These are phyloP conservation scores for Boletus rufocinnamomeus DNA, from an alignment of 768 basidiomycete species.

Conservation along the genomic window DNA sequence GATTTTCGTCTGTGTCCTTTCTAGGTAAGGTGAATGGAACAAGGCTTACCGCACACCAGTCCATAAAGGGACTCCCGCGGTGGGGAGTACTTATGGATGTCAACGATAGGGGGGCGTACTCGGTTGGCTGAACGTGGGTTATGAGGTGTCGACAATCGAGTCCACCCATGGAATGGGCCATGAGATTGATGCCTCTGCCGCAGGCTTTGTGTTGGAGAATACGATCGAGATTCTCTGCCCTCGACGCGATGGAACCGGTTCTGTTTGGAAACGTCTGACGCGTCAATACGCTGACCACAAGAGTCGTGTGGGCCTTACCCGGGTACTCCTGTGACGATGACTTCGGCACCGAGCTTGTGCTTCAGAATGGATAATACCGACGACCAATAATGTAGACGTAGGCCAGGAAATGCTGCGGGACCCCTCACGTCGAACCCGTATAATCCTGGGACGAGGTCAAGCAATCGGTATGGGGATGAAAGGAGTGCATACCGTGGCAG, in stretches of 20 bases:
- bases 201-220: conserved; percentile 64
- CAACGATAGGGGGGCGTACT: conserved; percentile 84
- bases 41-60: conserved; percentile 85
- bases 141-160: conserved; percentile 94
- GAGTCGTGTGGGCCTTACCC: conserved; percentile 52
- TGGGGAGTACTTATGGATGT: conserved; percentile 94
- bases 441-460: conserved; percentile 54
- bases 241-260: conserved; percentile 84
- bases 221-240: conserved; percentile 74
- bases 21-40: conserved; percentile 8
- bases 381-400: conserved; percentile 93
- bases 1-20: conserved; percentile 15
- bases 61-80: conserved; percentile 97
- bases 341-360: conserved; percentile 83
- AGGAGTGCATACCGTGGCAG: conserved; percentile 73
- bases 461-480: neutral
- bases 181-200: conserved; percentile 85
- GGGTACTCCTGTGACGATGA: conserved; percentile 95
- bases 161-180: conserved; percentile 98
- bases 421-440: conserved; percentile 95
- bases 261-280: conserved; percentile 40
- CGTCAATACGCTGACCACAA: neutral
- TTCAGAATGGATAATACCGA: conserved; percentile 81
- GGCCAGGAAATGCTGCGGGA: conserved; percentile 75
- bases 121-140: conserved; percentile 75